These are phyloP conservation scores for Biscogniauxia mediterranea DNA, from an alignment of 2,329 filamentous ascomycete species.

Conservation along the genomic window DNA sequence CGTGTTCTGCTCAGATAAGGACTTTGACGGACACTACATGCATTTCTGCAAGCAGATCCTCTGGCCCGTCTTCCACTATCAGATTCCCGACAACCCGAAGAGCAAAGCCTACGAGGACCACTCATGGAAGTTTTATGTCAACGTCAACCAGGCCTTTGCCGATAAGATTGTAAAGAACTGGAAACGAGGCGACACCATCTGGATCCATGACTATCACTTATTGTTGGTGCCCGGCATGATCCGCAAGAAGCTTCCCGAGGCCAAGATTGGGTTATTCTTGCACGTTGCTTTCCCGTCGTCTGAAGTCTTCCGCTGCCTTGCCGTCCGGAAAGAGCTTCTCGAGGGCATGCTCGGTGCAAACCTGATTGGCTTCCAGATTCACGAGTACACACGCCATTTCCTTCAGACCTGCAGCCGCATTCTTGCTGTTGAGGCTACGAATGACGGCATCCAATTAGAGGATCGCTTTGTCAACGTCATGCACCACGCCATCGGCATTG, in stretches of 20 bases:
- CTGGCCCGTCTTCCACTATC: conserved; percentile 97
- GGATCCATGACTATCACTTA: conserved; percentile 95
- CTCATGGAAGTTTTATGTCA: conserved; percentile 92
- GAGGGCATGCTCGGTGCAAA: conserved; percentile 93
- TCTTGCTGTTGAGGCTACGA: conserved; percentile 83
- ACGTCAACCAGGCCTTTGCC: conserved; percentile 89
- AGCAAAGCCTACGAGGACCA: conserved; percentile 98
- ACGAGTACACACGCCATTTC: conserved; percentile 92
- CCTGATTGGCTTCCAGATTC: conserved; percentile 88
- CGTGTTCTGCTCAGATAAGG: conserved; percentile 84
- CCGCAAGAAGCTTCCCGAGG: conserved; percentile 84
- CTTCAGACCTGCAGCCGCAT: conserved; percentile 92
- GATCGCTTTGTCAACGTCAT: conserved; percentile 90
- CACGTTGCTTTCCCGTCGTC: conserved; percentile 95
- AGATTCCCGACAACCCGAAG: conserved; percentile 96
- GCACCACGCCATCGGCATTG: conserved; percentile 85
- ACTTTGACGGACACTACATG: conserved; percentile 91
- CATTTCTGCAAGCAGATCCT: conserved; percentile 98
- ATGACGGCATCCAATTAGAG: conserved; percentile 84
- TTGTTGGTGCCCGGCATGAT: conserved; percentile 87
- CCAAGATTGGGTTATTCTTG: conserved; percentile 93
- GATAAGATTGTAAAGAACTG: conserved; percentile 87
- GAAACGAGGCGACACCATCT: conserved; percentile 90
- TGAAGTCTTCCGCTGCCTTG: conserved; percentile 90
- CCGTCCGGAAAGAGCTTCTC: conserved; percentile 80